phyloP scores from a whole-genome alignment of 371 early-diverging fungal species.

The Rhizopus arrhizus region DNA sequence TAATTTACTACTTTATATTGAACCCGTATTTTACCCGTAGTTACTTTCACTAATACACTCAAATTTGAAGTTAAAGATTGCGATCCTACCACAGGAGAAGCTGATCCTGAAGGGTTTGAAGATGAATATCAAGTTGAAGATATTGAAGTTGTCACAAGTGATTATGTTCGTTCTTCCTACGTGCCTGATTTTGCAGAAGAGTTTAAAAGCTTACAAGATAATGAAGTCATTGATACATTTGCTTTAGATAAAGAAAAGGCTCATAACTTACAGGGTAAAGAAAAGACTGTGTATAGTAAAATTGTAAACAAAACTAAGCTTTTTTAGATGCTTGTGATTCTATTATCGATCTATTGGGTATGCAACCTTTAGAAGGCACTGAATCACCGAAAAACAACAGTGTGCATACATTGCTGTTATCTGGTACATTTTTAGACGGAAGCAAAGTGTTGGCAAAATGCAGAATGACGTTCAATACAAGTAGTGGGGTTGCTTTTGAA shows the following conservation, averaged over 20 bases:
- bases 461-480: slow-evolving; percentile 85
- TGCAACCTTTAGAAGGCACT: slow-evolving; percentile 80
- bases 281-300: not conserved
- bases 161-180: slow-evolving; percentile 89
- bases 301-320: not conserved
- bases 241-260: slow-evolving; percentile 71
- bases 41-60: slow-evolving; percentile 83
- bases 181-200: slow-evolving; percentile 49
- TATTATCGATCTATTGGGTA: slow-evolving; percentile 79
- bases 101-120: slow-evolving; percentile 91
- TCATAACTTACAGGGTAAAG: slow-evolving; percentile 65
- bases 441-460: slow-evolving; percentile 74
- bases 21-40: slow-evolving; percentile 25
- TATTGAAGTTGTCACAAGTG: slow-evolving; percentile 79
- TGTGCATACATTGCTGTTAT: slow-evolving; percentile 83
- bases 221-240: slow-evolving; percentile 86
- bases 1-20: not conserved
- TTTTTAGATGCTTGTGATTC: slow-evolving; percentile 62
- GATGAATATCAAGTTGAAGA: slow-evolving; percentile 95
- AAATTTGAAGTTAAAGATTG: slow-evolving; percentile 92
- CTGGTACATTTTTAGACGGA: slow-evolving; percentile 87
- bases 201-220: slow-evolving; percentile 78
- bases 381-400: slow-evolving; percentile 71
- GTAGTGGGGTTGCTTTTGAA: slow-evolving; percentile 90
- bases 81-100: slow-evolving; percentile 89